A percentile compares a stretch with the other conserved stretches of the same genome.
These are phyloP conservation scores for Septoria linicola DNA, from an alignment of 2,329 filamentous ascomycete species.

Conservation along the genomic window DNA sequence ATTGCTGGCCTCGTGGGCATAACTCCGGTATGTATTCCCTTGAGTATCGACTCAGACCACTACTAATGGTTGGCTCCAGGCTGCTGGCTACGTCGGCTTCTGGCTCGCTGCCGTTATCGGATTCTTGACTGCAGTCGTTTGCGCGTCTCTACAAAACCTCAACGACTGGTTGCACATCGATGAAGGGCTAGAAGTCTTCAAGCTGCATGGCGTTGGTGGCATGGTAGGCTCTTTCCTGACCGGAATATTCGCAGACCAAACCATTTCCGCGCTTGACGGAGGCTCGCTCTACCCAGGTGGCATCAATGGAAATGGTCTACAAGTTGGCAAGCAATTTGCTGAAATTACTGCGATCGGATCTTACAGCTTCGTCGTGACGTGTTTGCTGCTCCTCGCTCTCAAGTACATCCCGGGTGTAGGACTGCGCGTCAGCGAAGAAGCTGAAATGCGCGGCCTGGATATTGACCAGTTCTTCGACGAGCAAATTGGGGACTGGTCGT, in stretches of 20 bases:
- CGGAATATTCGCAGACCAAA: conserved; percentile 55
- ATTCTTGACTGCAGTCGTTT: conserved; percentile 55
- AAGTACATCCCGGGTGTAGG: conserved; percentile 57
- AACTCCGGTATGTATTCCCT: conserved; percentile 42
- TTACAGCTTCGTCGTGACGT: conserved; percentile 56
- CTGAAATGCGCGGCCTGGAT: conserved; percentile 56
- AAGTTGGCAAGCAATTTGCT: conserved; percentile 57
- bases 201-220: conserved; percentile 58
- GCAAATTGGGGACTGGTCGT: conserved; percentile 47
- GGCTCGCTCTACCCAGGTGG: conserved; percentile 49
- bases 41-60: no score
- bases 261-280: conserved; percentile 52
- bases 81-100: conserved; percentile 44
- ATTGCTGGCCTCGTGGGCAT: conserved; percentile 63
- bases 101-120: conserved; percentile 53
- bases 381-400: conserved; percentile 52
- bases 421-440: conserved; percentile 55
- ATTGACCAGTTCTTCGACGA: conserved; percentile 57
- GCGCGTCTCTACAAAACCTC: conserved; percentile 51
- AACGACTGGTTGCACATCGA: conserved; percentile 57
- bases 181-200: conserved; percentile 61
- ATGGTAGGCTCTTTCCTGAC: conserved; percentile 59
- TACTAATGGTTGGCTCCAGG: conserved; percentile 26
- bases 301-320: conserved; percentile 56
- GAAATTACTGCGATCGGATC: conserved; percentile 55